These are phyloP conservation scores for Guyanaporus albipodus DNA, from an alignment of 768 basidiomycete genomes.

Conservation along the genomic window DNA sequence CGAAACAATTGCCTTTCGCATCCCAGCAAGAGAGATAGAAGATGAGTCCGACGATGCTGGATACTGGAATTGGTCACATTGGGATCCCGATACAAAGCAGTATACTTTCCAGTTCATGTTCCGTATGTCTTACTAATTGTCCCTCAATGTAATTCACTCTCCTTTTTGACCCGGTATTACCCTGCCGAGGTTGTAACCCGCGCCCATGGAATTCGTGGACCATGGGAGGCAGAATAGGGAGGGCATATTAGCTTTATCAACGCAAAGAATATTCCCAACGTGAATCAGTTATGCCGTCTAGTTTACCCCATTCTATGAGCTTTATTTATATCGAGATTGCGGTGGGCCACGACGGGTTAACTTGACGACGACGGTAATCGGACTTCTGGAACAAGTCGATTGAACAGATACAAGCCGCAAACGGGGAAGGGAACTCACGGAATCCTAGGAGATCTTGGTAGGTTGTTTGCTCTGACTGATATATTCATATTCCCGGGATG, in stretches of 20 bases:
- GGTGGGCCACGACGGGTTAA: background rate
- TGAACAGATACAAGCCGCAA: too few species aligned
- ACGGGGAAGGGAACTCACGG: too few species aligned
- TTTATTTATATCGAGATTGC: background rate
- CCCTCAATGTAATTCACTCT: conserved; percentile 6
- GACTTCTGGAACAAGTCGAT: background rate
- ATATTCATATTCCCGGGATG: too few species aligned
- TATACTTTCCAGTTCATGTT: conserved; percentile 99
- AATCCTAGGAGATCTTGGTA: too few species aligned
- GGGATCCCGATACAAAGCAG: conserved; percentile 99
- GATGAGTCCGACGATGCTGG: conserved; percentile 88
- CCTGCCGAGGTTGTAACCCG: background rate
- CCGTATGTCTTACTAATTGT: conserved; percentile 44
- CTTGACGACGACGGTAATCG: background rate
- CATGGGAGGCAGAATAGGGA: conserved; percentile 1
- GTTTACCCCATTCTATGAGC: background rate
- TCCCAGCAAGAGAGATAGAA: conserved; percentile 95
- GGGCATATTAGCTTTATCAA: background rate
- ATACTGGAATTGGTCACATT: conserved; percentile 97
- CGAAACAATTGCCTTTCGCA: conserved; percentile 98
- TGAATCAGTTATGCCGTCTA: conserved; percentile 9
- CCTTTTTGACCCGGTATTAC: background rate
- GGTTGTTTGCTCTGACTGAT: too few species aligned
- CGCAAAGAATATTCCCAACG: background rate
- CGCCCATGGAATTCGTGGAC: background rate